Base-by-base conservation (phyloP, 371 early-diverging fungal species). In the Zychaea mexicana region DNA sequence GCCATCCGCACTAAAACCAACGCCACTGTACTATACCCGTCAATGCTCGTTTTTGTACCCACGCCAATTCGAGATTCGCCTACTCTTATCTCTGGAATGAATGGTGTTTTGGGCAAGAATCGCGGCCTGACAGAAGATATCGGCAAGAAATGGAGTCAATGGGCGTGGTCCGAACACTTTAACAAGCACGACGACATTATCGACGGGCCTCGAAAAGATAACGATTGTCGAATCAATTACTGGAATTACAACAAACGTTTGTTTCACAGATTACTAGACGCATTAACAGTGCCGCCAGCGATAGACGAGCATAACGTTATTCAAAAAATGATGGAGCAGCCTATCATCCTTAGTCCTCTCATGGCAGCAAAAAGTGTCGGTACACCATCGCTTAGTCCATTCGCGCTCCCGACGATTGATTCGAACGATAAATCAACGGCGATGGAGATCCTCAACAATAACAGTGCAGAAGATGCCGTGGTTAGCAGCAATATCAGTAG, bases 71-170 rank as follows among this genome's bases (percentile, higher is more conserved):
- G 65, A 27, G 8, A 66, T n/a, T 71, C 74, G 19, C 68, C 77
- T 0, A 65, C 64, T 5, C 59, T 69, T 1, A 63, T 77, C 52
- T 68, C 79, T 28, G 79, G 76, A 0, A 68, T 72, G 57, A 69
- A 74, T 38, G 76, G 82, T 1, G 27, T 73, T 7, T 61, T 73
- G 30, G 63, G 67, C 0, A 65, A 66, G 17, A 77, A 81, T 42
- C 71, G 73, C 49, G 82, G 82, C 1, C 59, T 70, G n/a, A 69
- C 68, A 2, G 71, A 77, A 33, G 76, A 77, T 60, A 56, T 81
- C 28, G 79, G 77, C 2, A 71, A 77, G 36, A 70, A 73, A 60
- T 77, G 77, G 75, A 52, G 57, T 64, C 58, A 75, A 28, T 69
- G 72, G 66, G 66, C 73, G 24, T 78, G 77, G 77, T 67, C 45